A percentile compares a stretch with the other conserved stretches of the same genome.
These are phyloP conservation scores for Epichloe hybrida DNA, from an alignment of 2,329 filamentous ascomycete species.

Conservation along the genomic window DNA sequence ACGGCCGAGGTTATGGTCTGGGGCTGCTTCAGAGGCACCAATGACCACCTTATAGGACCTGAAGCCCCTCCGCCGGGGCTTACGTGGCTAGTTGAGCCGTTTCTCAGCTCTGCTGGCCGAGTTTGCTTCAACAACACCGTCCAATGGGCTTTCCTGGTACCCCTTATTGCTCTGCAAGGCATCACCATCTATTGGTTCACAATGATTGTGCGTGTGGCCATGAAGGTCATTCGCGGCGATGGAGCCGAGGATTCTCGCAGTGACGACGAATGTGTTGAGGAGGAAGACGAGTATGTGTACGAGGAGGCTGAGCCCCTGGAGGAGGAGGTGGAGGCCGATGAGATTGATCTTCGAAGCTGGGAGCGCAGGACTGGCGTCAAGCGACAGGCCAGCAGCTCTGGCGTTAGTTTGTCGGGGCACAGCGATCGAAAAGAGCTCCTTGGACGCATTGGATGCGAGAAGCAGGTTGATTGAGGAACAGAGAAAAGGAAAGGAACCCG, in stretches of 20 bases:
- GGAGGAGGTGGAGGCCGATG: conserved; percentile 63
- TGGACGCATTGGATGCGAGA: conserved; percentile 72
- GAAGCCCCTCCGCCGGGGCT: conserved; percentile 34
- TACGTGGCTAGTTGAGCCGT: conserved; percentile 58
- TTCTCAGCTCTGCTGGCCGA: conserved; percentile 54
- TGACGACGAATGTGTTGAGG: conserved; percentile 58
- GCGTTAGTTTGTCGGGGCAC: conserved; percentile 55
- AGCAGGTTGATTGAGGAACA: conserved; percentile 40
- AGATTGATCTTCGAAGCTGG: conserved; percentile 53
- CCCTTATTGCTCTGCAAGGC: conserved; percentile 64
- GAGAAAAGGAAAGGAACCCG: background rate
- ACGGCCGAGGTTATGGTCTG: conserved; percentile 46
- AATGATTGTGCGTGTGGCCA: conserved; percentile 74
- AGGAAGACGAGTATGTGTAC: conserved; percentile 38
- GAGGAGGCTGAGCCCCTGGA: conserved; percentile 47
- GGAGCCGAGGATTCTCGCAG: conserved; percentile 76
- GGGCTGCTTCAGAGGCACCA: conserved; percentile 57
- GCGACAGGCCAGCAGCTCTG: conserved; percentile 38
- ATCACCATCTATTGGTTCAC: conserved; percentile 80
- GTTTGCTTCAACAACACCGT: conserved; percentile 73
- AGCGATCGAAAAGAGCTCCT: conserved; percentile 70
- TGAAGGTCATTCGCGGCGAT: conserved; percentile 62
- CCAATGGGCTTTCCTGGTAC: conserved; percentile 60
- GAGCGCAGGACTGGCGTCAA: conserved; percentile 42
- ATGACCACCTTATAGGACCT: conserved; percentile 41